Conservation (phyloP, 2,329 filamentous ascomycete genomes). For the Gyromitra esculenta region DNA sequence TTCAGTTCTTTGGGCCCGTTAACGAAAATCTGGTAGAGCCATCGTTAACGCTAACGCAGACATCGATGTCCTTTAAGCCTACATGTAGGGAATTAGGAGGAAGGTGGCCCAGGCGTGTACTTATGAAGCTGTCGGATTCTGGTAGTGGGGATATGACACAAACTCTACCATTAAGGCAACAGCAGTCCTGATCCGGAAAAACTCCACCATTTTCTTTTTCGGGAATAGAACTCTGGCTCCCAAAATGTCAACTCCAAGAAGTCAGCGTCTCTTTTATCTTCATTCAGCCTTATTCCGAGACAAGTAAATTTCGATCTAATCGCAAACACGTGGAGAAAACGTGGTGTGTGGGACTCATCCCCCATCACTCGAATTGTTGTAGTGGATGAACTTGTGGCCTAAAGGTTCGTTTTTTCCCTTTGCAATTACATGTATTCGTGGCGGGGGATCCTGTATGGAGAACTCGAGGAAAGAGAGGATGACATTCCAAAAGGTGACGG, state of each 20-base stretch:
- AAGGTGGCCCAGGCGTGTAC: conserved; percentile 10
- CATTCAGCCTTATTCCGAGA: not conserved
- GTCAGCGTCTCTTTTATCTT: not conserved
- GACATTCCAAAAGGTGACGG: not conserved
- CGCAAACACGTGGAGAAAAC: conserved; percentile 14
- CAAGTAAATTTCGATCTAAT: conserved; percentile 5
- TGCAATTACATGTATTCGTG: not conserved
- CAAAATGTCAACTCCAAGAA: not conserved
- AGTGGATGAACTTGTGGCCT: not conserved
- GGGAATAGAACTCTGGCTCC: not conserved
- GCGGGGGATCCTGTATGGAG: not conserved
- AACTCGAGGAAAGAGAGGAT: not conserved
- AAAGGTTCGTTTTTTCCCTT: not conserved
- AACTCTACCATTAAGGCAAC: not conserved
- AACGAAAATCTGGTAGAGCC: not conserved
- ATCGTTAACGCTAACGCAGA: not conserved
- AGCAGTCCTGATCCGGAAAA: not conserved
- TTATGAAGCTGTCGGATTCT: conserved; percentile 13
- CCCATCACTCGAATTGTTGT: conserved; percentile 31
- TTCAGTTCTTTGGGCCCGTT: conserved; percentile 19
- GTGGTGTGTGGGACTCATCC: conserved; percentile 22
- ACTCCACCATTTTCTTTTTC: conserved; percentile 9
- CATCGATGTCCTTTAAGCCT: not conserved
- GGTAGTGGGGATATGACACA: conserved; percentile 8
- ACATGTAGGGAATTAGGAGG: not conserved